phyloP scores from a whole-genome alignment of 805 yeast genomes.

The Tetrapisispora iriomotensis region DNA sequence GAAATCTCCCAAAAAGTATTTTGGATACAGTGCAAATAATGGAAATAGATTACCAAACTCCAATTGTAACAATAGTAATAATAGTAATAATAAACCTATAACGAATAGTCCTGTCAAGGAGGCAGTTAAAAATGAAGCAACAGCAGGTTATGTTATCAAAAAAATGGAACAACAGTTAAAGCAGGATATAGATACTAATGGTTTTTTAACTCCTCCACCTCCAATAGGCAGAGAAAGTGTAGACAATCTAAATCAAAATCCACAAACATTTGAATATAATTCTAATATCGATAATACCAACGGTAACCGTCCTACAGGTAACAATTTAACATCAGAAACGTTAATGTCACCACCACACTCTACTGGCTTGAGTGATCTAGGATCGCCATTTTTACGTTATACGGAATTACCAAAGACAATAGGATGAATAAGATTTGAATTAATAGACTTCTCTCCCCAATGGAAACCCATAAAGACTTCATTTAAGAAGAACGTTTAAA shows the following conservation, averaged over 20 bases:
- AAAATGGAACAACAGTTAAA: slow-evolving; percentile 24
- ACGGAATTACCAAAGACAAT: not conserved
- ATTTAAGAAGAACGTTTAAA: too few relatives aligned
- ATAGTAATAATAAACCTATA: slow-evolving; percentile 5
- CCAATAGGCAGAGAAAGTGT: not conserved
- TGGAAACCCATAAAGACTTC: not conserved
- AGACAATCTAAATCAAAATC: not conserved
- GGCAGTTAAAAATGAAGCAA: slow-evolving; percentile 11
- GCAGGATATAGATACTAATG: slow-evolving; percentile 12
- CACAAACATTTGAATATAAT: too few relatives aligned
- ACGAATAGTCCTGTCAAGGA: slow-evolving; percentile 22
- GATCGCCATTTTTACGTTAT: slow-evolving; percentile 4
- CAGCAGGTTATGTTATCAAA: slow-evolving; percentile 14
- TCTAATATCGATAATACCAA: too few relatives aligned
- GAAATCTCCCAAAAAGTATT: slow-evolving; percentile 23
- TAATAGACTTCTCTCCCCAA: not conserved
- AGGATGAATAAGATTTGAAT: not conserved
- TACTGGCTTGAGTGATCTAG: slow-evolving; percentile 25
- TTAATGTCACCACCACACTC: slow-evolving; percentile 13
- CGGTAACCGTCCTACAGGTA: not conserved
- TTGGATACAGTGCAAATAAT: too few relatives aligned
- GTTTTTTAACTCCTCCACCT: slow-evolving; percentile 13
- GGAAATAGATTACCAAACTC: slow-evolving; percentile 19
- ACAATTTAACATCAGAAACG: not conserved
- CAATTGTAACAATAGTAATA: slow-evolving; percentile 4